Evolutionary conservation across 805 yeast species (phyloP).

Genomic region (Kuraishia floccosa): DNA sequence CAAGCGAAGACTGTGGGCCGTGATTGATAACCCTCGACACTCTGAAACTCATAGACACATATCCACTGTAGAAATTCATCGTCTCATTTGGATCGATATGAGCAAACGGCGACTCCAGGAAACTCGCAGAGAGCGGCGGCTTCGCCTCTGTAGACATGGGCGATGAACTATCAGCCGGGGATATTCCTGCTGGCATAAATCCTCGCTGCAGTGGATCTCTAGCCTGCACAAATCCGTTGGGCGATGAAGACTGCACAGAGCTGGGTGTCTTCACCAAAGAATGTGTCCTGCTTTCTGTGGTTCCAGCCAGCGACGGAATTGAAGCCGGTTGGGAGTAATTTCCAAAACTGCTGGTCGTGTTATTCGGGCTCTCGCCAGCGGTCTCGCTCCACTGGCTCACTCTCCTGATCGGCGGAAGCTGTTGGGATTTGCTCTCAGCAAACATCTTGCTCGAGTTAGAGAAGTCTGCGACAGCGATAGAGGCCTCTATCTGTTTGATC

Average conservation of each 20-base stretch:
- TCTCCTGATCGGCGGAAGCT: slow-evolving; percentile 1
- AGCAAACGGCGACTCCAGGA: too few relatives aligned
- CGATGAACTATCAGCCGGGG: background rate
- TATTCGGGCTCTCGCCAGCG: background rate
- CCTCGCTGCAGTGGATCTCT: too few relatives aligned
- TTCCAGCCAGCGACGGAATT: background rate
- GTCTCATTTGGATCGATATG: slow-evolving; percentile 18
- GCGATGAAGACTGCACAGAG: background rate
- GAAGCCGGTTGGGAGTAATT: too few relatives aligned
- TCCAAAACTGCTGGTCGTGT: too few relatives aligned
- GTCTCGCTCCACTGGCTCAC: background rate
- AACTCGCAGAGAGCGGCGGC: background rate
- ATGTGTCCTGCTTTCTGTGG: too few relatives aligned
- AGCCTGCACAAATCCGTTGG: too few relatives aligned
- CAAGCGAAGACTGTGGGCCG: slow-evolving; percentile 42
- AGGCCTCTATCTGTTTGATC: slow-evolving; percentile 33
- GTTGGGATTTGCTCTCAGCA: background rate
- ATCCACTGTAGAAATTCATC: slow-evolving; percentile 29
- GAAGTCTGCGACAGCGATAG: slow-evolving; percentile 23
- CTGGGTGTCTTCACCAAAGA: background rate
- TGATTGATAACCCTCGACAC: slow-evolving; percentile 29
- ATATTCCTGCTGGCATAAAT: too few relatives aligned
- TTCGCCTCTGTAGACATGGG: background rate
- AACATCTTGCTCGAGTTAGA: background rate
- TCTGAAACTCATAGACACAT: slow-evolving; percentile 27